phyloP scores from a whole-genome alignment of 1,139 yeast genomes.

The Petasospora rhodanensis region DNA sequence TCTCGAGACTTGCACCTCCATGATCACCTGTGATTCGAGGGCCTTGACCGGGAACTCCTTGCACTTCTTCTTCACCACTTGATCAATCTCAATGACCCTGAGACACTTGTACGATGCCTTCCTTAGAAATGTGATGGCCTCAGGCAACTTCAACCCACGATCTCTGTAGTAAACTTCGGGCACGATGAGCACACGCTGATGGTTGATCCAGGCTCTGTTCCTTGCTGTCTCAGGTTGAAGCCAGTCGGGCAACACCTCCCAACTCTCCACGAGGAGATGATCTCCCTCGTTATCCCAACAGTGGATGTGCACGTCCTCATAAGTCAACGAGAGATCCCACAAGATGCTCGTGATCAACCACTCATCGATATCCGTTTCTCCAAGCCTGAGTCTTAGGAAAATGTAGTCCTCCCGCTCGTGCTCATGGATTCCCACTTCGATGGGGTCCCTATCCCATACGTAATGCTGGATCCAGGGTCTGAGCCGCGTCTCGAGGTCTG shows the following conservation, averaged over 20 bases:
- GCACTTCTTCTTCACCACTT: slow-evolving; percentile 19
- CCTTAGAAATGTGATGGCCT: slow-evolving; percentile 33
- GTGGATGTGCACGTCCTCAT: slow-evolving; percentile 40
- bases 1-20: slow-evolving; percentile 17
- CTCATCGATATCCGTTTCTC: slow-evolving; percentile 43
- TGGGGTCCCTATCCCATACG: slow-evolving; percentile 36
- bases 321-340: slow-evolving; percentile 32
- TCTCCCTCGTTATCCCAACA: slow-evolving; percentile 52
- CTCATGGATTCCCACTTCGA: slow-evolving; percentile 11
- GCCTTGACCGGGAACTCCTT: slow-evolving; percentile 24
- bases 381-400: slow-evolving; percentile 40
- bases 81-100: slow-evolving; percentile 21
- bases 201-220: slow-evolving; percentile 43
- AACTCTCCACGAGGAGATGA: slow-evolving; percentile 45
- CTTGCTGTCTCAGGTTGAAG: slow-evolving; percentile 36
- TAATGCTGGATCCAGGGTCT: slow-evolving; percentile 37
- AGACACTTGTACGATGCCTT: slow-evolving; percentile 29
- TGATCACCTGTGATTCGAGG: slow-evolving; percentile 20
- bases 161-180: slow-evolving; percentile 30
- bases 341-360: slow-evolving; percentile 41
- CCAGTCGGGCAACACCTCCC: slow-evolving; percentile 42
- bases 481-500: slow-evolving; percentile 28
- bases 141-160: slow-evolving; percentile 29
- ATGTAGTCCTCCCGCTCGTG: slow-evolving; percentile 29
- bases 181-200: slow-evolving; percentile 31